Percentiles rank a stretch among this genome's conserved stretches.
Evolutionary conservation across 2,329 filamentous ascomycete genomes (phyloP).

Genomic region (Diaporthe citri): DNA sequence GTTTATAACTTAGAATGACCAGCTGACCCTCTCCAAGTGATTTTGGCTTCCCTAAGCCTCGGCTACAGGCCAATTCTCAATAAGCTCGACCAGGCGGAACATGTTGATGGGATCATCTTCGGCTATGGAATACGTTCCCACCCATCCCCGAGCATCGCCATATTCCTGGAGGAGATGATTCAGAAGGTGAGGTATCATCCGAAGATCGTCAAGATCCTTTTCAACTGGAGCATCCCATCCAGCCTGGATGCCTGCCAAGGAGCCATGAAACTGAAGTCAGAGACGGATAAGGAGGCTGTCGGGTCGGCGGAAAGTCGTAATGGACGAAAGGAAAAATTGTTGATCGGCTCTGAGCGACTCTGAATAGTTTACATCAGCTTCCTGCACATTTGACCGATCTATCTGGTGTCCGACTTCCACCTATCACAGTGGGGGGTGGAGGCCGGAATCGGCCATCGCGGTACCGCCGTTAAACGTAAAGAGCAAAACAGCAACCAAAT

Average conservation of each 20-base stretch:
- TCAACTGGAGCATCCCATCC: slow-evolving; percentile 9
- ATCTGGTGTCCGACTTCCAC: not conserved
- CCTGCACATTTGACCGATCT: not conserved
- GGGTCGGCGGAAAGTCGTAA: not conserved
- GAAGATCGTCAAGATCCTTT: not conserved
- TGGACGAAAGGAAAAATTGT: not conserved
- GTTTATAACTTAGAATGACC: not conserved
- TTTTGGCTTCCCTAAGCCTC: not conserved
- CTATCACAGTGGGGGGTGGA: accelerated
- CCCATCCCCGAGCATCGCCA: not conserved
- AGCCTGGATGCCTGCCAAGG: slow-evolving; percentile 2
- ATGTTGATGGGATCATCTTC: slow-evolving; percentile 4
- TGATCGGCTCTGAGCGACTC: not conserved
- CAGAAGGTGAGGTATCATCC: not conserved
- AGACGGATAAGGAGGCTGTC: not conserved
- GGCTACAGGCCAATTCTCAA: not conserved
- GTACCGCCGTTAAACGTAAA: not conserved
- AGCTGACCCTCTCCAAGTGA: not conserved
- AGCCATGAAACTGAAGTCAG: not conserved
- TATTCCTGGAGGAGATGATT: not conserved
- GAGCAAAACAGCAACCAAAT: not conserved
- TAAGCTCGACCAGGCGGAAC: not conserved
- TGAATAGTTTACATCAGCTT: too few relatives aligned
- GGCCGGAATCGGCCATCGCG: not conserved
- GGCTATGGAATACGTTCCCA: not conserved